phyloP scores from a whole-genome alignment of 2,329 filamentous ascomycete genomes.

The Fusarium denticulatum region DNA sequence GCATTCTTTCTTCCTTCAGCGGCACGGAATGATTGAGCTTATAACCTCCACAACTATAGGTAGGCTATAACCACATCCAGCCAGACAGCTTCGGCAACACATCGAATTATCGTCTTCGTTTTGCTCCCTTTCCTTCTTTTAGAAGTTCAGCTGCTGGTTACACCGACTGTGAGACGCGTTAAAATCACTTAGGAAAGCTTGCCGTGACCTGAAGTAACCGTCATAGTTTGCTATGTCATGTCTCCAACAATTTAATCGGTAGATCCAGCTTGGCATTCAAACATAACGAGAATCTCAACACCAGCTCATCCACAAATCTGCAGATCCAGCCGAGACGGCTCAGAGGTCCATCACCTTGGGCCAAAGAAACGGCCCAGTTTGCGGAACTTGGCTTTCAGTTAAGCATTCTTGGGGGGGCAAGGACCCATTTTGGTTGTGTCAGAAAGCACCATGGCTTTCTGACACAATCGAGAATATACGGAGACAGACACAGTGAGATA shows the following conservation, averaged over 20 bases:
- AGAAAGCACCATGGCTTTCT: neutral
- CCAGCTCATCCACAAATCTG: slow-evolving; percentile 18
- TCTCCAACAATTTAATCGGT: slow-evolving; percentile 14
- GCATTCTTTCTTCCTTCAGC: slow-evolving; percentile 19
- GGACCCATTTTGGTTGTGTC: slow-evolving; percentile 9
- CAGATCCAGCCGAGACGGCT: slow-evolving; percentile 11
- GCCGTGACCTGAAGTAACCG: neutral
- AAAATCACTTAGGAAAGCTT: neutral
- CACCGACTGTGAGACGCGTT: neutral
- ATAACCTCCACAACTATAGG: neutral
- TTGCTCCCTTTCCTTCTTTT: neutral
- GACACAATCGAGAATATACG: neutral
- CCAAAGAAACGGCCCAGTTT: slow-evolving; percentile 15
- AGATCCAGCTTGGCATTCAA: slow-evolving; percentile 27
- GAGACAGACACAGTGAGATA: neutral
- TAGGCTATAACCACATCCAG: neutral
- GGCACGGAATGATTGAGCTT: slow-evolving; percentile 5
- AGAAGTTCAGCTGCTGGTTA: neutral
- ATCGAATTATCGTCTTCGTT: neutral
- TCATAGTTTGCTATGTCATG: neutral
- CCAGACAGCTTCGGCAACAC: neutral
- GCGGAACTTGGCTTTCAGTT: slow-evolving; percentile 30
- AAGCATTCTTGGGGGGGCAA: slow-evolving; percentile 16
- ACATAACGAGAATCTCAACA: slow-evolving; percentile 5
- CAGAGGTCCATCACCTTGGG: neutral